phyloP scores from a whole-genome alignment of 2,329 filamentous ascomycete genomes.

The Fusarium xyrophilum region DNA sequence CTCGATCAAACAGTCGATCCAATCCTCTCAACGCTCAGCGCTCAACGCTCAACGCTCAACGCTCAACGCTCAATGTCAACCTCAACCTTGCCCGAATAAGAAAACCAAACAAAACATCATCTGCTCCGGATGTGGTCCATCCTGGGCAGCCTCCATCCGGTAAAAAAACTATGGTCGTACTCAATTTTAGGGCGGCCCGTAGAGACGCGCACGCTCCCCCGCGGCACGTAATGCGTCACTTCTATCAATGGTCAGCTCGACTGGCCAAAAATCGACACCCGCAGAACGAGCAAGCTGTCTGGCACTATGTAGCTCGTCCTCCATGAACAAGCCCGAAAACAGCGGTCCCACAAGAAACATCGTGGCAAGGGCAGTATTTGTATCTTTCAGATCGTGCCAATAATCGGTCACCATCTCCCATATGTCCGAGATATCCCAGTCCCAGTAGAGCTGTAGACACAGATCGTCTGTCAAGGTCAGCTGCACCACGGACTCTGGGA shows the following conservation, averaged over 20 bases:
- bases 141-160: too few relatives aligned
- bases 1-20: too few relatives aligned
- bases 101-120: too few relatives aligned
- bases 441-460: background rate
- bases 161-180: too few relatives aligned
- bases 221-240: fast-evolving
- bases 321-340: too few relatives aligned
- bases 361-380: background rate
- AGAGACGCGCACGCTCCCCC: background rate
- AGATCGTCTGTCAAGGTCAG: background rate
- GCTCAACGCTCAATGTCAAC: too few relatives aligned
- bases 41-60: too few relatives aligned
- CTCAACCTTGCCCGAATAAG: too few relatives aligned
- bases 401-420: fast-evolving
- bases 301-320: background rate
- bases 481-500: background rate
- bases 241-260: fast-evolving
- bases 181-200: background rate
- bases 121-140: too few relatives aligned
- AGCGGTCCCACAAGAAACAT: background rate
- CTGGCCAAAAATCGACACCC: fast-evolving
- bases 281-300: background rate
- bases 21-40: too few relatives aligned
- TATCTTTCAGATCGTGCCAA: background rate
- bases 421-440: background rate